A percentile compares a stretch with the other conserved stretches of the same genome.
Conservation (phyloP, 2,329 filamentous ascomycete genomes). For the Paracoccidioides lutzii region DNA sequence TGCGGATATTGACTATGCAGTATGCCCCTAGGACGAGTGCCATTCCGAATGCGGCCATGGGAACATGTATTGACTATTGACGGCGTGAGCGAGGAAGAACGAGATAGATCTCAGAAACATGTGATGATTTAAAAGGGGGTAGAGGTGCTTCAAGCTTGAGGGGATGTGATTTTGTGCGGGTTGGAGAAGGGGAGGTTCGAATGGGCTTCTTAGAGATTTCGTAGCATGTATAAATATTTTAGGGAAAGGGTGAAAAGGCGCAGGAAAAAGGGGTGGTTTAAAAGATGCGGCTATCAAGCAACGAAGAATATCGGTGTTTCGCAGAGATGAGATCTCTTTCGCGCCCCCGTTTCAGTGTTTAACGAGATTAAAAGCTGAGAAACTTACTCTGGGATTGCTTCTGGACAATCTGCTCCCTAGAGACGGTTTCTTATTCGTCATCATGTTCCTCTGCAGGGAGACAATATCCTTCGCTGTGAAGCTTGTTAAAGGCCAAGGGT, state of each 20-base stretch:
- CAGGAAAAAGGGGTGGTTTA: too few relatives aligned
- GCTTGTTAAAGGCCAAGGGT: background rate
- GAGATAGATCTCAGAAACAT: background rate
- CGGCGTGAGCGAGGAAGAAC: background rate
- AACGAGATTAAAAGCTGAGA: background rate
- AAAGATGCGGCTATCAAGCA: too few relatives aligned
- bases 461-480: background rate
- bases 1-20: constrained; percentile 50
- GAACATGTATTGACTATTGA: constrained; percentile 32
- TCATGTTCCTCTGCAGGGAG: background rate
- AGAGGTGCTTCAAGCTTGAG: background rate
- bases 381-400: constrained; percentile 14
- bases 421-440: background rate
- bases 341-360: background rate
- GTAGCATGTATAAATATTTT: too few relatives aligned
- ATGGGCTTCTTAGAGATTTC: too few relatives aligned
- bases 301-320: too few relatives aligned
- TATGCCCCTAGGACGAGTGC: constrained; percentile 48
- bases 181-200: background rate
- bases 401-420: constrained; percentile 9
- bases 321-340: background rate
- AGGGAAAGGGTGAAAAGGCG: too few relatives aligned
- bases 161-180: background rate
- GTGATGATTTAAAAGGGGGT: background rate
- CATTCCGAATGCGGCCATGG: constrained; percentile 52